Evolutionary conservation across 75 land plant genomes (phyloP).

Genomic region (Isoetes taiwanensis): DNA sequence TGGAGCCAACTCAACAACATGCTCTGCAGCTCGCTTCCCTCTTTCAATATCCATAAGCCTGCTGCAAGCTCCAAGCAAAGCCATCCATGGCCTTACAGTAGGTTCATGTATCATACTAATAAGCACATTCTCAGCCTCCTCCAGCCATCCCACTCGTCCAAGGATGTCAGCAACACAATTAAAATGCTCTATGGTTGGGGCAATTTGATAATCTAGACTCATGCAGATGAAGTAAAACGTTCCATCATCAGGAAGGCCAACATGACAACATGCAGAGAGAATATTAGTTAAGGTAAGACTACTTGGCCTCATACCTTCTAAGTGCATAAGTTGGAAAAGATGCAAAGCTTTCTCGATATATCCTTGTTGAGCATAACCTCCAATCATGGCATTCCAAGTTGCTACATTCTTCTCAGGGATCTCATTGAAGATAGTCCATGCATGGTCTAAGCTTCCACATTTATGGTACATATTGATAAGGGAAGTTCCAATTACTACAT

Average conservation of each 20-base stretch:
- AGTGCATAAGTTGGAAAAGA: no score
- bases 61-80: constrained; percentile 24
- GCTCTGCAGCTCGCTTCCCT: no score
- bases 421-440: no score
- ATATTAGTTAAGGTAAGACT: neutral
- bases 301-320: neutral
- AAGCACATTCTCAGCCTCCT: neutral
- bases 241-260: neutral
- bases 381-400: no score
- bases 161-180: neutral
- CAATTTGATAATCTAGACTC: neutral
- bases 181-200: neutral
- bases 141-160: neutral
- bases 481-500: constrained; percentile 25
- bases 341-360: no score
- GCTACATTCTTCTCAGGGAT: no score
- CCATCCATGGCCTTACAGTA: constrained; percentile 24
- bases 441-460: no score
- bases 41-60: neutral
- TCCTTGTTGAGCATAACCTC: no score
- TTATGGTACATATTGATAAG: no score
- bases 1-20: no score
- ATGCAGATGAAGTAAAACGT: neutral
- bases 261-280: neutral
- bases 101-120: constrained; percentile 18